A percentile compares a stretch with the other conserved stretches of the same genome.
Evolutionary conservation across 306 rosid genomes (phyloP).

Genomic region (Gynostemma pentaphyllum): DNA sequence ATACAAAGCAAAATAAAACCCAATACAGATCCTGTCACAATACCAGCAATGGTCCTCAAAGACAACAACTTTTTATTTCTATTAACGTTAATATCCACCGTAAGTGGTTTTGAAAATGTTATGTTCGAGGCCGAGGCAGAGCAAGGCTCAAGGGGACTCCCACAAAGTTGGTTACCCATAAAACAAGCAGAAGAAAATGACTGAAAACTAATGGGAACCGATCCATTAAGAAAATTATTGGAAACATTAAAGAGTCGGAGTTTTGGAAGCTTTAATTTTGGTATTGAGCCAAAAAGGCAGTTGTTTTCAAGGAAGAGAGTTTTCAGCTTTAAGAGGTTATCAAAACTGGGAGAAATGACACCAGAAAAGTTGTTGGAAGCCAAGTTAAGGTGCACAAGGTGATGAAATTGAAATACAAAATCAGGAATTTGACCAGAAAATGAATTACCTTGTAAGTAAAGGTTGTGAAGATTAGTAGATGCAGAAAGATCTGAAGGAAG

Average conservation of each 20-base stretch:
- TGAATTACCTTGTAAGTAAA: slow-evolving; percentile 41
- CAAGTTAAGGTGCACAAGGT: slow-evolving; percentile 38
- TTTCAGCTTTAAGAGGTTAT: slow-evolving; percentile 31
- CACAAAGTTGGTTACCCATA: slow-evolving; percentile 44
- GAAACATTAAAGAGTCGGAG: slow-evolving; percentile 50
- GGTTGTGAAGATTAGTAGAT: slow-evolving; percentile 32
- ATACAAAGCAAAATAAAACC: slow-evolving; percentile 30
- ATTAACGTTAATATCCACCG: slow-evolving; percentile 14
- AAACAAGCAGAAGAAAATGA: slow-evolving; percentile 24
- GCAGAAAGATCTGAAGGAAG: slow-evolving; percentile 38
- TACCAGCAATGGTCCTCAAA: slow-evolving; percentile 51
- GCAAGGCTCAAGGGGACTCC: slow-evolving; percentile 39
- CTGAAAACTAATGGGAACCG: slow-evolving; percentile 39
- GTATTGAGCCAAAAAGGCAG: slow-evolving; percentile 30
- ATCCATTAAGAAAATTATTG: slow-evolving; percentile 35
- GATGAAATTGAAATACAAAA: slow-evolving; percentile 17
- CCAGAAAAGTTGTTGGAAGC: slow-evolving; percentile 45
- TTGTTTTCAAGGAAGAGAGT: slow-evolving; percentile 41
- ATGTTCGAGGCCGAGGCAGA: too few relatives aligned
- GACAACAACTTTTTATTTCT: slow-evolving; percentile 31
- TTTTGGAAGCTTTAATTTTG: slow-evolving; percentile 9
- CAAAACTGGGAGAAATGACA: slow-evolving; percentile 19
- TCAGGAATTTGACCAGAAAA: slow-evolving; percentile 42
- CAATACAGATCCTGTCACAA: slow-evolving; percentile 43
- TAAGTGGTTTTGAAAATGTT: too few relatives aligned